A percentile compares a stretch with the other conserved stretches of the same genome.
phyloP scores from a whole-genome alignment of 805 yeast genomes.

The Saitoella complicata region DNA sequence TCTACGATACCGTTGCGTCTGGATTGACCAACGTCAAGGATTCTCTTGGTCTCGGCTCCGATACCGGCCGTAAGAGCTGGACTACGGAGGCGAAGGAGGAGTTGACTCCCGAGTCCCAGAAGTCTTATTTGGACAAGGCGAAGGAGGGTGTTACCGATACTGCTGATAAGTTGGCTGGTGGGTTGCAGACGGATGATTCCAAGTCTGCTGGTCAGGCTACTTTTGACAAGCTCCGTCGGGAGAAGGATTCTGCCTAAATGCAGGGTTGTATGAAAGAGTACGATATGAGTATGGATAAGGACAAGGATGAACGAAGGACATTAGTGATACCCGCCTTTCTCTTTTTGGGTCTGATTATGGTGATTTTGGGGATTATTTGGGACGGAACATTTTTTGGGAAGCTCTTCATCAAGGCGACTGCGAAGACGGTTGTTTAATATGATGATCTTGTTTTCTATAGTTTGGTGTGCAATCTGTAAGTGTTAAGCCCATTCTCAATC shows the following conservation, averaged over 20 bases:
- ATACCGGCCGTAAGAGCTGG: slow-evolving; percentile 57
- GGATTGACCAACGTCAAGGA: slow-evolving; percentile 32
- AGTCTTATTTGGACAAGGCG: slow-evolving; percentile 45
- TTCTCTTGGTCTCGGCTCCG: slow-evolving; percentile 3
- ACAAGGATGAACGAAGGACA: too few species aligned
- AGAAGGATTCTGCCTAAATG: slow-evolving; percentile 24
- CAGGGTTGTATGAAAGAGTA: too few species aligned
- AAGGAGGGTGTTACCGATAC: slow-evolving; percentile 54
- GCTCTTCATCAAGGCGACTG: too few species aligned
- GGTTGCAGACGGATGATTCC: slow-evolving; percentile 44
- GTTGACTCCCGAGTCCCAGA: slow-evolving; percentile 55
- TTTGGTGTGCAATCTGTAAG: too few species aligned
- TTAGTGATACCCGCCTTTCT: too few species aligned
- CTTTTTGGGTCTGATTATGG: too few species aligned
- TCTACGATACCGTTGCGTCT: slow-evolving; percentile 27
- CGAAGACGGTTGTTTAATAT: too few species aligned
- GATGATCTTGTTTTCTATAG: too few species aligned
- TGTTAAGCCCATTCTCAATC: too few species aligned
- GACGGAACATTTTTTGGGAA: too few species aligned
- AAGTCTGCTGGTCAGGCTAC: slow-evolving; percentile 58
- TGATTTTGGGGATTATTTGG: too few species aligned
- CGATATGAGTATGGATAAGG: too few species aligned
- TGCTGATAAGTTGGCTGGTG: slow-evolving; percentile 47
- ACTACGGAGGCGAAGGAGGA: slow-evolving; percentile 51
- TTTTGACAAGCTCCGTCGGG: slow-evolving; percentile 38